Base-by-base conservation (phyloP, 1,284 basidiomycete species). In the Fistulinella staudtii region DNA sequence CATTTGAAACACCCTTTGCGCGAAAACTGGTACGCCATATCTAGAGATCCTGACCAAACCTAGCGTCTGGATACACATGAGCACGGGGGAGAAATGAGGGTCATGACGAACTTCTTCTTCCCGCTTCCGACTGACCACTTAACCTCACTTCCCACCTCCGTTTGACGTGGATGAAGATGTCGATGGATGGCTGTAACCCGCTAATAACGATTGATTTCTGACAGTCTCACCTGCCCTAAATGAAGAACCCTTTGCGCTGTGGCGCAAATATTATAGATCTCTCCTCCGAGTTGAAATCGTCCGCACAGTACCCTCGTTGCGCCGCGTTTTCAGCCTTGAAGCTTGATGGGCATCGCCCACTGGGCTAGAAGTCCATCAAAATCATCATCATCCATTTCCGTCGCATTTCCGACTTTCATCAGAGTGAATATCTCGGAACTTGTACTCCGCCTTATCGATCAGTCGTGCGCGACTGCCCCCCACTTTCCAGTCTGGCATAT, bases 1-100 rank as follows among this genome's bases (percentile, higher is more conserved):
- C 86, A 89, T 74, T 90, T 90, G 73, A 85, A 90, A 65, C 87
- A 90, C 53, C 85, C 86, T 72, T 88, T 89, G 74, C 80, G 83
- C 50, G 80, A 80, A 72, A 82, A 82, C 65, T 83, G 82, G 70
- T 77, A 85, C 67, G 85, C 80, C 85, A 88, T 87, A 67, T 65
- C 63, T 63, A 51, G 51, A 51, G 53, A 56, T 56, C 58, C 57
- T 50, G 47, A 41, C 52, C 50, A 46, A 46, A 49, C 54, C 55
- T 60, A 44, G 48, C 46, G 55, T 54, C 47, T 48, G 39, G 35
- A 33, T 36, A 39, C 28, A 41, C 11, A 45, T 57, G 33, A 51
- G 46, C 33, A 49, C 33, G 36, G 41, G 45, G 28, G 28, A 44
- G 24, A 33, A 25, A 31, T 17, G 31, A 30, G 6, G 28, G 14